Evolutionary conservation across 2,329 filamentous ascomycete genomes (phyloP).

Genomic region (Calonectria hawksworthii): DNA sequence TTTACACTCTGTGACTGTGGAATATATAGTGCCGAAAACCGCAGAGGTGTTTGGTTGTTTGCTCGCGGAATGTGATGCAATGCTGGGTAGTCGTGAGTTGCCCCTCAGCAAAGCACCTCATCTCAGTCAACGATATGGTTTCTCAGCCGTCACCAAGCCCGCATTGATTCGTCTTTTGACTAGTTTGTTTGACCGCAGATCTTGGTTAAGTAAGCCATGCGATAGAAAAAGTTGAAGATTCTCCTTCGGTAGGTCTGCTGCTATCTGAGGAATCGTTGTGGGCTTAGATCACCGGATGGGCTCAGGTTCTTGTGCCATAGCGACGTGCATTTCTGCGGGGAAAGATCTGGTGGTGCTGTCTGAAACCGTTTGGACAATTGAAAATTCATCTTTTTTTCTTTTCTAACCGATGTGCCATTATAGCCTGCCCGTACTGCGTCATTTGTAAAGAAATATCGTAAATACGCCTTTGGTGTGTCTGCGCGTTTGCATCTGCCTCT

Average conservation of each 20-base stretch:
- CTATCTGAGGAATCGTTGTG: neutral
- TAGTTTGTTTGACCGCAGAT: too few relatives aligned
- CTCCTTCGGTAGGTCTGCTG: neutral
- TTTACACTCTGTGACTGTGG: neutral
- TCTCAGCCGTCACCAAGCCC: neutral
- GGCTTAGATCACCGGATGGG: neutral
- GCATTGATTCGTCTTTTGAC: neutral
- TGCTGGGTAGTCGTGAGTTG: neutral
- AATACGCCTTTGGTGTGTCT: neutral
- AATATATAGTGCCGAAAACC: too few relatives aligned
- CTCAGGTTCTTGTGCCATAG: neutral
- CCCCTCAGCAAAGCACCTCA: neutral
- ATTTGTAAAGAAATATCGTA: slow-evolving; percentile 23
- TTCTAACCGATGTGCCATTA: slow-evolving; percentile 23
- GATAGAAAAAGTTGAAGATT: neutral
- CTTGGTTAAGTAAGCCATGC: neutral
- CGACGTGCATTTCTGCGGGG: neutral
- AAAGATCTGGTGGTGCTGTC: neutral
- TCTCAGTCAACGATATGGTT: neutral
- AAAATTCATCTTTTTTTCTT: slow-evolving; percentile 20
- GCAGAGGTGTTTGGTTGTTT: neutral
- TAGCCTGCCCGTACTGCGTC: slow-evolving; percentile 11
- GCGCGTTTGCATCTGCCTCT: neutral
- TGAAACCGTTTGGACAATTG: neutral
- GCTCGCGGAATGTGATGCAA: neutral